Evolutionary conservation across 768 basidiomycete species (phyloP).

Genomic region (Mycena amicta): DNA sequence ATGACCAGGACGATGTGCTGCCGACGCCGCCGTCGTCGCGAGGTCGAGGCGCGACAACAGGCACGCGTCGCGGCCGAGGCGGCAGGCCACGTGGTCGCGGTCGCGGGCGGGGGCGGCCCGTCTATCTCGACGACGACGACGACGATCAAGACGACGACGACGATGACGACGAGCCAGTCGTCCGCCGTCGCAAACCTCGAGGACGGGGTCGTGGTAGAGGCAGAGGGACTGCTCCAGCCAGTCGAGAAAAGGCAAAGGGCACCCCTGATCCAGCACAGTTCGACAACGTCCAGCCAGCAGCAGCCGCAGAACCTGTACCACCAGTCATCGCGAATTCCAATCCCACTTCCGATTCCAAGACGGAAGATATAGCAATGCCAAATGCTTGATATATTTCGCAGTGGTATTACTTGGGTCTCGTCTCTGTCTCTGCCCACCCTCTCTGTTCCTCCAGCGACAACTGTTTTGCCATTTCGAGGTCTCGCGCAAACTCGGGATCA

Average conservation of each 20-base stretch:
- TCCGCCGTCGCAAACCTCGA: constrained; percentile 18
- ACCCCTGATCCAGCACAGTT: constrained; percentile 28
- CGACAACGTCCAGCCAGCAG: neutral
- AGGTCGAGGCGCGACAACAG: constrained; percentile 11
- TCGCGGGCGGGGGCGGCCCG: constrained; percentile 36
- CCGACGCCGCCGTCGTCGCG: constrained; percentile 23
- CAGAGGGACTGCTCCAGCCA: constrained; percentile 25
- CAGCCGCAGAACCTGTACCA: neutral
- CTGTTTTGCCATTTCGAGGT: constrained; percentile 36
- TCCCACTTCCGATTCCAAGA: no score
- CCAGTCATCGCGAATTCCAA: no score
- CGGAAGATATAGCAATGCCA: no score
- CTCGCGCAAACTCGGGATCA: constrained; percentile 27
- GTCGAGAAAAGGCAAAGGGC: constrained; percentile 29
- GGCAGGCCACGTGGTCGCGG: constrained; percentile 38
- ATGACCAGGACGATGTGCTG: constrained; percentile 50
- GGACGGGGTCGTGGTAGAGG: constrained; percentile 34
- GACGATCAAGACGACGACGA: constrained; percentile 18
- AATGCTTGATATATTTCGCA: neutral
- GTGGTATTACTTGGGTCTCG: constrained; percentile 23
- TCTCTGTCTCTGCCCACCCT: no score
- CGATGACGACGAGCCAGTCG: constrained; percentile 15
- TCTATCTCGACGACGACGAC: constrained; percentile 26
- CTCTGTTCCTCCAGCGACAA: constrained; percentile 37
- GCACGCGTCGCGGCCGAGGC: constrained; percentile 17